Evolutionary conservation across 176 grass and related monocot species (phyloP).

Genomic region (Eremochloa ophiuroides): DNA sequence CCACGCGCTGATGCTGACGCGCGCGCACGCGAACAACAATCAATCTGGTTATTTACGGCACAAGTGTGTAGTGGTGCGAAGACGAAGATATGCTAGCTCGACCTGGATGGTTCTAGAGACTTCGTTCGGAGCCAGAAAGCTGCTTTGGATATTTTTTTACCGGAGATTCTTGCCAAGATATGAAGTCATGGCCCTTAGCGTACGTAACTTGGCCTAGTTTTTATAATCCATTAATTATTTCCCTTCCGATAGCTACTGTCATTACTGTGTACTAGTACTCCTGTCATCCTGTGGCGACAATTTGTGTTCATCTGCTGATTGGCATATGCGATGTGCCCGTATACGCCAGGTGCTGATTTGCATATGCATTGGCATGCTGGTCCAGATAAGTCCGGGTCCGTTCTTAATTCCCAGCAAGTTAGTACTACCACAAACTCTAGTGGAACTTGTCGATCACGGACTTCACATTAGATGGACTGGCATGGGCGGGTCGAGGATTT

Average conservation of each 20-base stretch:
- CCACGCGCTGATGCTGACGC: not conserved
- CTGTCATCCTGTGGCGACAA: not conserved
- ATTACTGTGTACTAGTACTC: no score
- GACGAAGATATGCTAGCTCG: not conserved
- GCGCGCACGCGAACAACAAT: not conserved
- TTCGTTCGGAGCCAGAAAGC: conserved; percentile 2
- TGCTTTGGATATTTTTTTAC: conserved; percentile 5
- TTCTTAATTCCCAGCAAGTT: no score
- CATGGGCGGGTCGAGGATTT: no score
- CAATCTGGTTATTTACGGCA: not conserved
- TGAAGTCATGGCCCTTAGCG: not conserved
- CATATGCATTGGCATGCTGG: no score
- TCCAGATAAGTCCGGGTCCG: no score
- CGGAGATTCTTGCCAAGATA: not conserved
- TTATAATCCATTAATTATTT: not conserved
- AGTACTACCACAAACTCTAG: no score
- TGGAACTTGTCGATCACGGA: no score
- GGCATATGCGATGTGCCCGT: no score
- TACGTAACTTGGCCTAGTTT: not conserved
- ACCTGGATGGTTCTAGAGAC: conserved; percentile 29
- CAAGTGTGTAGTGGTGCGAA: not conserved
- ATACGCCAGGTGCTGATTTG: no score
- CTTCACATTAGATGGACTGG: no score
- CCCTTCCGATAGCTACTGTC: not conserved
- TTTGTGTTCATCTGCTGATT: not conserved